Conservation (phyloP, 2,329 filamentous ascomycete species). For the Hymenoscyphus salicellus region DNA sequence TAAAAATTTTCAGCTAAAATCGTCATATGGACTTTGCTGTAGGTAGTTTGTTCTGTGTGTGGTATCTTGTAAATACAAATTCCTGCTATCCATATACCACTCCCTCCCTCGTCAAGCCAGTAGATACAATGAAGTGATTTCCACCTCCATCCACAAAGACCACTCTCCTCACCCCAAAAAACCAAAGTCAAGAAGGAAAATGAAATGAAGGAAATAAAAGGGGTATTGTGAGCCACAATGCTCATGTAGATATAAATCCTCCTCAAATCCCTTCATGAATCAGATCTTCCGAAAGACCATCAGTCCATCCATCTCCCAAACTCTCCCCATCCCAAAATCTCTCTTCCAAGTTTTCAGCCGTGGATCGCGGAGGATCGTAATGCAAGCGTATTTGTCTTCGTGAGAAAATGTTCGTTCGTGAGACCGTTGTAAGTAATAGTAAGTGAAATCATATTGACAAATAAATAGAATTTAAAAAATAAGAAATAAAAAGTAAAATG, state of each 20-base stretch:
- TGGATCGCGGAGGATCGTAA: neutral
- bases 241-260: neutral
- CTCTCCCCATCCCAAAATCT: neutral
- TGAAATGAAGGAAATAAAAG: neutral
- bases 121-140: neutral
- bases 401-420: constrained; percentile 15
- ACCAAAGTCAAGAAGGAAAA: neutral
- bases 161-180: neutral
- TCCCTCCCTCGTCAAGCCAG: neutral
- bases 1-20: neutral
- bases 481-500: neutral
- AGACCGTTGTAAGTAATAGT: constrained; percentile 14
- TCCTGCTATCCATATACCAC: neutral
- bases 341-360: neutral
- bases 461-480: neutral
- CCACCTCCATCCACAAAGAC: neutral
- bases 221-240: neutral
- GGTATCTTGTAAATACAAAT: neutral
- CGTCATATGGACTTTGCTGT: neutral
- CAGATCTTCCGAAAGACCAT: neutral
- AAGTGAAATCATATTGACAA: neutral
- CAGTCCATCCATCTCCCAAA: neutral
- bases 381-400: constrained; percentile 7
- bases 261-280: constrained; percentile 1
- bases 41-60: neutral